Base-by-base conservation (phyloP, 2,329 filamentous ascomycete species). In the Achaetomium macrosporum region DNA sequence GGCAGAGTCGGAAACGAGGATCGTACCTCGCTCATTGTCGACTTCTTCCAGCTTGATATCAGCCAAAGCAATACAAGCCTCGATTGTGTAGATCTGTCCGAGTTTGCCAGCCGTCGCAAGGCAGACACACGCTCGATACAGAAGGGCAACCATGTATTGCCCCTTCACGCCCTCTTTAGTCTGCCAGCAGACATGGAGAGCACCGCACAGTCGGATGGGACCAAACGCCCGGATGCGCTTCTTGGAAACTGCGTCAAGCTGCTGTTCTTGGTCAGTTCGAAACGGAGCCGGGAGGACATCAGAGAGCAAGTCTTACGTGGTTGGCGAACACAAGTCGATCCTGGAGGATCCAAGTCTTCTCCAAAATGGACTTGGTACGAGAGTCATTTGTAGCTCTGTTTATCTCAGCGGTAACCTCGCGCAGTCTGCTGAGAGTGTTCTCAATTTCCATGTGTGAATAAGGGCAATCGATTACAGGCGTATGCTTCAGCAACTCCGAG, bases 291-390 rank as follows among this genome's bases (percentile, higher is more conserved):
- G 46, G 31, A 50, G 41, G 5, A 15, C 5, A 15, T 19, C 25
- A 7, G 16, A 6, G 1, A 46, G 12, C 5, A 16, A 13, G 20
- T 64, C 75, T 65, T 72, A 91, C 88, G 67, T 86, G 81, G 57
- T 86, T 77, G 1, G 84, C 78, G 64, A 95, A 91, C 0, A 79
- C 76, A 10, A 97, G 76, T 33, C 88, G 84, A 61, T 92, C 87
- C 68, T 95, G 90, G 13, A 99, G 74, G 17, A 89, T 71, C 82
- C 91, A 90, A 0, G 90, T 95, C 60, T 85, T 90, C 61, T 92
- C 84, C 51, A 96, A 81, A 0, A 81, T 78, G 16, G 77, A 77
- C 62, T 85, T 85, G 60, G 84, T 83, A 43, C 81, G 73, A 9
- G 82, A 81, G 63, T 93, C 88, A 54, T 90, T 84, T 20, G 87